Conservation (phyloP, 2,329 filamentous ascomycete genomes). For the Plenodomus tracheiphilus region DNA sequence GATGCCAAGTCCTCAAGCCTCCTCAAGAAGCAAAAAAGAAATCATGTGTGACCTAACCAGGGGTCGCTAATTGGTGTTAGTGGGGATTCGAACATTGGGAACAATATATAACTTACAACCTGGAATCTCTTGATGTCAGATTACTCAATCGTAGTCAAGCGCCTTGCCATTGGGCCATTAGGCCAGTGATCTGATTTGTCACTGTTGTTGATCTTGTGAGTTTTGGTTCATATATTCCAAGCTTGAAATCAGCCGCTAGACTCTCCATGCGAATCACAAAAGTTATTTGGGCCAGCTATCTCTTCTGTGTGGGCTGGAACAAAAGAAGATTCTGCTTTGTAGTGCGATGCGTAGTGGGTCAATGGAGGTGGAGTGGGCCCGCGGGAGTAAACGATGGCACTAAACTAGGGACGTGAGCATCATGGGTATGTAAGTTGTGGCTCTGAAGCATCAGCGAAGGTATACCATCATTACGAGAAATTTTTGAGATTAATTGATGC, state of each 20-base stretch:
- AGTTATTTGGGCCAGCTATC: neutral
- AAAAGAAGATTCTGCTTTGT: neutral
- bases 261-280: too few relatives aligned
- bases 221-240: neutral
- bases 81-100: slow-evolving; percentile 7
- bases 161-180: slow-evolving; percentile 60
- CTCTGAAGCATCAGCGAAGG: neutral
- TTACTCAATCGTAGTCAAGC: slow-evolving; percentile 56
- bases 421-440: too few relatives aligned
- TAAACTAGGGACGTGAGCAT: neutral
- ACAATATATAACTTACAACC: slow-evolving; percentile 10
- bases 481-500: too few relatives aligned
- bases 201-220: neutral
- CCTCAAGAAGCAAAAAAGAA: slow-evolving; percentile 10
- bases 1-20: too few relatives aligned
- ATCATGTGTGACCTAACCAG: slow-evolving; percentile 23
- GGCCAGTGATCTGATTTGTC: slow-evolving; percentile 12
- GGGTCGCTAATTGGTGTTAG: slow-evolving; percentile 20
- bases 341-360: neutral
- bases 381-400: neutral
- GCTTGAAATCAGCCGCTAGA: neutral
- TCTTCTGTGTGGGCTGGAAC: neutral
- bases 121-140: slow-evolving; percentile 37
- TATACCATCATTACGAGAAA: neutral
- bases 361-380: neutral